These are phyloP conservation scores for Actinidia arguta DNA, from an alignment of 179 eudicot species.

Conservation along the genomic window DNA sequence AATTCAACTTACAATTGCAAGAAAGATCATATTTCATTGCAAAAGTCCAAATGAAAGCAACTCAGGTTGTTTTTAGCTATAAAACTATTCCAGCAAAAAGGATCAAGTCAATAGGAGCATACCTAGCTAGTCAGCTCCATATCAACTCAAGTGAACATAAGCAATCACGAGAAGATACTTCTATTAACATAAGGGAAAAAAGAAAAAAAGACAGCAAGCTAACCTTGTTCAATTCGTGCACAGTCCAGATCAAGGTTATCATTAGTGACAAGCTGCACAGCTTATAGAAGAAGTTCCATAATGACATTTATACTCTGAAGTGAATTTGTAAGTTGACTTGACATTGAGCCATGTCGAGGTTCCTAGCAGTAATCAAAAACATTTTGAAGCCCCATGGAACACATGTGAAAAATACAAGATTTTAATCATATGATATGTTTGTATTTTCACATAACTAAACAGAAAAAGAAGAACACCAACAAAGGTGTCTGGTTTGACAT, in stretches of 20 bases:
- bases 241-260: conserved; percentile 98
- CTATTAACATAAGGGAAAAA: too few species aligned
- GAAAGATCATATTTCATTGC: background rate
- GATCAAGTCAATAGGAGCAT: conserved; percentile 31
- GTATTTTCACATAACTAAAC: too few species aligned
- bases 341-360: conserved; percentile 81
- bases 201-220: too few species aligned
- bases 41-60: background rate
- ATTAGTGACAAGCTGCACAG: conserved; percentile 81
- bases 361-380: background rate
- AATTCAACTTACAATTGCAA: background rate
- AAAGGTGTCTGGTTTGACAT: too few species aligned
- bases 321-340: conserved; percentile 70
- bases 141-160: conserved; percentile 35
- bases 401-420: too few species aligned
- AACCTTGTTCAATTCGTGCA: conserved; percentile 36
- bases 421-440: too few species aligned
- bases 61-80: background rate
- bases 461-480: too few species aligned
- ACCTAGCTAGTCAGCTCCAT: conserved; percentile 44
- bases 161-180: too few species aligned
- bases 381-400: too few species aligned
- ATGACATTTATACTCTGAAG: conserved; percentile 62
- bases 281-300: conserved; percentile 67
- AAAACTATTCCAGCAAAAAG: background rate